Evolutionary conservation across 805 yeast species (phyloP).

Genomic region (Teunomyces panamensis): DNA sequence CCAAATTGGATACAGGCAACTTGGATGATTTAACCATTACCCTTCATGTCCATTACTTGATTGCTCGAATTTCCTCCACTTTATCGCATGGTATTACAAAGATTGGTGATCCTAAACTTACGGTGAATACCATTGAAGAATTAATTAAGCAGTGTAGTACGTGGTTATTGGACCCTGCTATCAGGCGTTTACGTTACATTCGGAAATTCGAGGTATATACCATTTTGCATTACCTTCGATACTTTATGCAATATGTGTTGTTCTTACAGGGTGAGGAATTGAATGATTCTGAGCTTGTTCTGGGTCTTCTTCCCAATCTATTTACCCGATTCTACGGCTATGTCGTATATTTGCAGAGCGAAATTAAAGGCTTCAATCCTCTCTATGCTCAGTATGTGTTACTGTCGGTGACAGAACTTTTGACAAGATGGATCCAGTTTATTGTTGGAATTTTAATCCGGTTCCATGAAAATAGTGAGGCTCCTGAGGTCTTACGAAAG

Average conservation of each 20-base stretch:
- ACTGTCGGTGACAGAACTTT: slow-evolving; percentile 25
- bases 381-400: slow-evolving; percentile 19
- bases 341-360: slow-evolving; percentile 6
- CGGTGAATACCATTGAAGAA: slow-evolving; percentile 15
- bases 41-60: slow-evolving; percentile 26
- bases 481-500: slow-evolving; percentile 6
- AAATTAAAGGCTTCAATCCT: background rate
- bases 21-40: slow-evolving; percentile 16
- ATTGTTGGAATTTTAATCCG: slow-evolving; percentile 32
- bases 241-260: slow-evolving; percentile 26
- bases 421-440: slow-evolving; percentile 30
- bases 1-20: slow-evolving; percentile 11
- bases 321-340: slow-evolving; percentile 14
- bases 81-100: slow-evolving; percentile 20
- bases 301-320: slow-evolving; percentile 14
- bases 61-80: slow-evolving; percentile 23
- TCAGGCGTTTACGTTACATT: slow-evolving; percentile 12
- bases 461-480: slow-evolving; percentile 11
- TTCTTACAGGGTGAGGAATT: slow-evolving; percentile 36
- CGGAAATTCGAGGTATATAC: slow-evolving; percentile 17
- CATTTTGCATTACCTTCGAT: slow-evolving; percentile 26
- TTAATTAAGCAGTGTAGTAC: slow-evolving; percentile 22
- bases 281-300: slow-evolving; percentile 12
- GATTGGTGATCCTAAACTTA: slow-evolving; percentile 19
- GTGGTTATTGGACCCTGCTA: slow-evolving; percentile 21